Evolutionary conservation across 116 monocot species (phyloP).

Genomic region (Cymodocea nodosa): DNA sequence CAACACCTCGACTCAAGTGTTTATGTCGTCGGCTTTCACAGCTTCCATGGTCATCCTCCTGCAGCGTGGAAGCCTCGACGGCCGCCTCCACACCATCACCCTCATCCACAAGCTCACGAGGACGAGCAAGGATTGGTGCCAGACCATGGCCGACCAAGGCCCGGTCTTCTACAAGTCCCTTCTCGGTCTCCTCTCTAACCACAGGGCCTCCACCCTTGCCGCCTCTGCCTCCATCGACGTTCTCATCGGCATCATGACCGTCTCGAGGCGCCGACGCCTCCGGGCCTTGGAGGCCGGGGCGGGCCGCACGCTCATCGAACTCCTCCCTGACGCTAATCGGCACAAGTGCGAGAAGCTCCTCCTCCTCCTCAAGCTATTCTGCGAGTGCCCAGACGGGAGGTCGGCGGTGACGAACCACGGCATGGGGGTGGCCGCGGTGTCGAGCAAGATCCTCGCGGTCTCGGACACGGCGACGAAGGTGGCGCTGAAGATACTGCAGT

Average conservation of each 20-base stretch:
- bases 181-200: constrained; percentile 60
- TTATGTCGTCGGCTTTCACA: constrained; percentile 33
- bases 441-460: constrained; percentile 48
- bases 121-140: constrained; percentile 14
- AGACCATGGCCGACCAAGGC: constrained; percentile 10
- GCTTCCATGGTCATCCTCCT: constrained; percentile 33
- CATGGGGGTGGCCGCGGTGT: constrained; percentile 36
- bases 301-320: constrained; percentile 41
- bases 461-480: constrained; percentile 55
- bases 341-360: constrained; percentile 44
- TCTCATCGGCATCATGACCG: constrained; percentile 19
- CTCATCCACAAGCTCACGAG: constrained; percentile 32
- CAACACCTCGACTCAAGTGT: constrained; percentile 13
- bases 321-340: constrained; percentile 36
- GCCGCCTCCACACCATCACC: constrained; percentile 35
- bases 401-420: constrained; percentile 45
- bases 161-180: constrained; percentile 35
- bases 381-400: constrained; percentile 65
- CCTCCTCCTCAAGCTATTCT: constrained; percentile 42
- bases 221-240: constrained; percentile 44
- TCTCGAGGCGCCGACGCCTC: constrained; percentile 26
- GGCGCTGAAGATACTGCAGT: constrained; percentile 61
- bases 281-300: constrained; percentile 61
- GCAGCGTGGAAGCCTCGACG: constrained; percentile 47
- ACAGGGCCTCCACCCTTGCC: constrained; percentile 25